Percentiles rank a stretch among this genome's conserved stretches.
These are phyloP conservation scores for Phytophthora brassicae DNA, from an alignment of 352 stramenopile genomes.

Conservation along the genomic window DNA sequence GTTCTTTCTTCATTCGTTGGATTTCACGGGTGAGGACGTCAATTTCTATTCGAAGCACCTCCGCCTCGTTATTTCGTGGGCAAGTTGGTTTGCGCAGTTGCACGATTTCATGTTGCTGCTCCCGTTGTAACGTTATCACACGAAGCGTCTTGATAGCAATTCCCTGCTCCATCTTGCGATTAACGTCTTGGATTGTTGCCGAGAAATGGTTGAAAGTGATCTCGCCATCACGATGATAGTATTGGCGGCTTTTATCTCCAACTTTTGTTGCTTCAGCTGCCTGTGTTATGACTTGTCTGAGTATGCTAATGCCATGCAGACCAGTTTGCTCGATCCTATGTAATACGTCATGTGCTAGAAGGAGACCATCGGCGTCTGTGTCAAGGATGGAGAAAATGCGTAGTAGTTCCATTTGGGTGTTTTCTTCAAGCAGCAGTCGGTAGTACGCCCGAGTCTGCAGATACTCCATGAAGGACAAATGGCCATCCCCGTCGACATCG, in stretches of 20 bases:
- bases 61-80: conserved; percentile 19
- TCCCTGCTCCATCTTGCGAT: conserved; percentile 60
- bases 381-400: conserved; percentile 71
- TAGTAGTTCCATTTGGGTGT: conserved; percentile 53
- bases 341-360: conserved; percentile 52
- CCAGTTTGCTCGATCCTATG: conserved; percentile 53
- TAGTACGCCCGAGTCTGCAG: conserved; percentile 60
- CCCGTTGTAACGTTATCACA: conserved; percentile 40
- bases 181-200: conserved; percentile 57
- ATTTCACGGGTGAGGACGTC: conserved; percentile 58
- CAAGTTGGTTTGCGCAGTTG: conserved; percentile 1
- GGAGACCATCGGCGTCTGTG: conserved; percentile 55
- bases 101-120: conserved; percentile 26
- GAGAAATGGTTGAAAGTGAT: conserved; percentile 74
- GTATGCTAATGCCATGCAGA: conserved; percentile 40
- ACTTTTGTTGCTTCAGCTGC: conserved; percentile 46
- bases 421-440: conserved; percentile 50
- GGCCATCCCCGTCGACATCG: conserved; percentile 59
- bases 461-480: conserved; percentile 61
- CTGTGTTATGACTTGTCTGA: conserved; percentile 51
- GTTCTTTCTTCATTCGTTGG: conserved; percentile 44
- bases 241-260: conserved; percentile 13
- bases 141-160: conserved; percentile 65
- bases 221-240: conserved; percentile 43
- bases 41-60: conserved; percentile 49